Evolutionary conservation across 352 stramenopile species (phyloP), one percentile per base, ranked within the genome.

Genomic region (Globisporangium splendens): DNA sequence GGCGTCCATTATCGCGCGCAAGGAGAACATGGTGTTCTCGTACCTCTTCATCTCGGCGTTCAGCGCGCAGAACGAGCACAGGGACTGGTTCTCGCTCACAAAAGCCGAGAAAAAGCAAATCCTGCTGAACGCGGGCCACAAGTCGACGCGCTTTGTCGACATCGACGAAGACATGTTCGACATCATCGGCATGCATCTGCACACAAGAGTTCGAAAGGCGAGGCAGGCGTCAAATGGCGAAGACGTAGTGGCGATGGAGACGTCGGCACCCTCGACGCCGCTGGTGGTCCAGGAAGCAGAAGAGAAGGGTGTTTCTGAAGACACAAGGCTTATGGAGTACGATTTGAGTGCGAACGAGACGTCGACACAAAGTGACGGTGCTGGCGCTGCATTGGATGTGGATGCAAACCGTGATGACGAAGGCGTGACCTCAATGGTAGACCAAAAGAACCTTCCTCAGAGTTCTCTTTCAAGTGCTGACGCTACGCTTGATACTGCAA

Each of bases 141-240:
- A 18, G 39, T 18, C 13, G 39, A 44, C 39, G 12, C 39, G 39
- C 13, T 44, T 44, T 44, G 39, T 44, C 13, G 39, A 44, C 17
- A 44, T 44, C 39, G 39, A 44, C 17, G 39, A 44, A 44, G 39
- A n/a, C 12, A 44, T 44, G 39, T 44, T 44, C n/a, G 39, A 44
- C 13, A n/a, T 44, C 39, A 18, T 44, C 39, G 39, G 13, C 39
- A 44, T 44, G 39, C 39, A 18, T 15, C 10, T 44, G 39, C 39
- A 44, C 39, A 44, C 39, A 12, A 44, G 17, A 10, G 13, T 44
- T 8, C 8, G 10, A 35, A 35, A 10, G 28, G 28, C 7, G 28
- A 4, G 28, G 5, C 28, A 8, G 3, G 28, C 28, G 28, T 35
- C 28, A 10, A 35, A 35, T 8, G 28, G 28, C 7, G 28, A 44